Evolutionary conservation across 352 stramenopile genomes (phyloP).

Genomic region (Phytophthora melonis): DNA sequence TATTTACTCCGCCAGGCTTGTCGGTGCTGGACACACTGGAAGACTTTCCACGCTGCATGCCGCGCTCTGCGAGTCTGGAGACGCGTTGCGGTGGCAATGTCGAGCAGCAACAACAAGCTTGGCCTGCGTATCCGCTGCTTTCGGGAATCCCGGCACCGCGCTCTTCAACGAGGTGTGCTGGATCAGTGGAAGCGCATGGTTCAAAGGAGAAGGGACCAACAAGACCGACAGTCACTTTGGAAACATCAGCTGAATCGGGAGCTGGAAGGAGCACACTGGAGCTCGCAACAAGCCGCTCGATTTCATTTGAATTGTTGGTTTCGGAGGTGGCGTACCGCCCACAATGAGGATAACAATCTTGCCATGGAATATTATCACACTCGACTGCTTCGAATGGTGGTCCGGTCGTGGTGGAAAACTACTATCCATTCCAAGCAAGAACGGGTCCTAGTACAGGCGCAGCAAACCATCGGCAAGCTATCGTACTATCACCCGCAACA

Average conservation of each 20-base stretch:
- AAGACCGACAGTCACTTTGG: constrained; percentile 29
- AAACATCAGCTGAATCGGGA: constrained; percentile 36
- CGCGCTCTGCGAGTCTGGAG: constrained; percentile 37
- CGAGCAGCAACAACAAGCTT: constrained; percentile 28
- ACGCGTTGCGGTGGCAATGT: constrained; percentile 1
- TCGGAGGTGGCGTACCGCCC: constrained; percentile 22
- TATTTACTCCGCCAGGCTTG: constrained; percentile 9
- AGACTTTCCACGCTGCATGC: constrained; percentile 33
- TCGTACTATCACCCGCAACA: constrained; percentile 51
- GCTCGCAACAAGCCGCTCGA: constrained; percentile 7
- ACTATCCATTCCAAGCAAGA: constrained; percentile 65
- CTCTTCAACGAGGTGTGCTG: constrained; percentile 10
- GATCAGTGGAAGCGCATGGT: constrained; percentile 30
- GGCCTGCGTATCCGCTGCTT: constrained; percentile 50
- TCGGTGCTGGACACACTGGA: constrained; percentile 39
- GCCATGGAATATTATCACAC: constrained; percentile 24
- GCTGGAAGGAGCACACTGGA: constrained; percentile 18
- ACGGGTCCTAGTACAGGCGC: constrained; percentile 48
- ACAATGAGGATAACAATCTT: constrained; percentile 9
- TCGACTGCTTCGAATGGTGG: constrained; percentile 27
- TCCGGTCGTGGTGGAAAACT: constrained; percentile 53
- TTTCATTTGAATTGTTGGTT: constrained; percentile 27
- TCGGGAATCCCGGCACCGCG: constrained; percentile 1
- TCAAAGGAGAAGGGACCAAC: constrained; percentile 10
- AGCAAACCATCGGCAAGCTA: constrained; percentile 43